Base-by-base conservation (phyloP, 306 rosid genomes). In the Gillenia trifoliata region DNA sequence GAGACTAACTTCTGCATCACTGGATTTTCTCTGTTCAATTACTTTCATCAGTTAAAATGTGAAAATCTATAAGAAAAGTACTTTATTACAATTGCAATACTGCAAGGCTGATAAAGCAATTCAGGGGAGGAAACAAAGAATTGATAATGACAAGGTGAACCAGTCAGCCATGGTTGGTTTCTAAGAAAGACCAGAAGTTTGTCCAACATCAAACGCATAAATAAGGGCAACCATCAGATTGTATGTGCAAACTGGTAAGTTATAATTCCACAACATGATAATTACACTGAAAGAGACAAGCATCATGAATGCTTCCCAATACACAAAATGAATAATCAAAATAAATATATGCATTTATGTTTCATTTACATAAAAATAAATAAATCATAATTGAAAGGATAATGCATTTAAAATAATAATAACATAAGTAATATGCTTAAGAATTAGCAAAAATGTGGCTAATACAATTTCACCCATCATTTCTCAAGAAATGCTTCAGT, bases 1-100 rank as follows among this genome's bases (percentile, higher is more conserved):
- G 84, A 78, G 96, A 85, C 79, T 95, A 31, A 95, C 77, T 89
- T 95, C 99, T 33, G 92, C 97, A 68, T 95, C 98, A 84, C 80
- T 92, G 75, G 98, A 89, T 84, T 95, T 95, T 84, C 93, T 89
- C 99, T 95, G 89, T 80, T 71, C 81, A 82, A 90, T 70, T 79
- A 79, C 77, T 71, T 75, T 77, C 72, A 78, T 75, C 67, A 82
- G 74, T 73, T 33, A 86, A 80, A 71, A 61, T 23, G 6, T 40
- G 36, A 61, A 60, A 25, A 63, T 29, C 33, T 26, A 55, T 47
- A 52, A 67, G 19, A 64, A 26, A 23, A 33, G 54, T 50, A 49
- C 36, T 70, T 10, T 54, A 52, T 54, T 54, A 36, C 34, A 22
- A 41, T n/a, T 12, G 12, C 47, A 30, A 22, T n/a, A 50, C 22